Evolutionary conservation across 768 basidiomycete species (phyloP).

Genomic region (Pleurotus tuber-regium): DNA sequence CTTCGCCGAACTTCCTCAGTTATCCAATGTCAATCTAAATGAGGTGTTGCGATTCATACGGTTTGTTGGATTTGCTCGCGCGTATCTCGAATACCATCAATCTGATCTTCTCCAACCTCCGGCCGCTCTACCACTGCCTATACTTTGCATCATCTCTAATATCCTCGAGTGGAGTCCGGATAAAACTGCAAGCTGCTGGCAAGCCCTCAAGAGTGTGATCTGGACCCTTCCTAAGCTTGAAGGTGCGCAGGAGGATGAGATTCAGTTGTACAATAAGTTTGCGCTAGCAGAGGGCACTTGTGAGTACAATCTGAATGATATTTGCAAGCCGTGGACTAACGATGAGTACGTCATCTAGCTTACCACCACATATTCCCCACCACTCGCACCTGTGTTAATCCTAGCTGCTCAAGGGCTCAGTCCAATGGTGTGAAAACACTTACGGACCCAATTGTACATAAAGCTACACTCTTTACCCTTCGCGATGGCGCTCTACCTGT

Average conservation of each 20-base stretch:
- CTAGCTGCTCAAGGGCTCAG: not conserved
- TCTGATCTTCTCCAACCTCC: not conserved
- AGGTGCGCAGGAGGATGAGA: not conserved
- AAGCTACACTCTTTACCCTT: constrained; percentile 20
- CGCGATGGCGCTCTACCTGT: constrained; percentile 20
- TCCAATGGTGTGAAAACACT: not conserved
- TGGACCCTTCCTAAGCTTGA: not conserved
- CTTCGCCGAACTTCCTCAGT: too few species aligned
- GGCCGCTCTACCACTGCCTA: not conserved
- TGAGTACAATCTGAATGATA: not conserved
- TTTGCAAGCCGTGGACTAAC: not conserved
- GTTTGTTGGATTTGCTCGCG: not conserved
- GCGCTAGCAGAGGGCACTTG: not conserved
- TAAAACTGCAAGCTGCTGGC: not conserved
- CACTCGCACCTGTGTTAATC: not conserved
- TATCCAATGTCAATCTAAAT: too few species aligned
- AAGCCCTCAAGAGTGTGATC: not conserved
- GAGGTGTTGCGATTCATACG: too few species aligned
- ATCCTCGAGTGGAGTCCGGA: not conserved
- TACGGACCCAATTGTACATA: not conserved
- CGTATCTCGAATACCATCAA: not conserved
- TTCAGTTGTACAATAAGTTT: not conserved
- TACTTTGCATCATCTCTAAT: not conserved
- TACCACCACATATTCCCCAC: not conserved
- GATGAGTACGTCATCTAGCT: not conserved